Conservation (phyloP, 2,329 filamentous ascomycete species). For the Fusarium sp. region DNA sequence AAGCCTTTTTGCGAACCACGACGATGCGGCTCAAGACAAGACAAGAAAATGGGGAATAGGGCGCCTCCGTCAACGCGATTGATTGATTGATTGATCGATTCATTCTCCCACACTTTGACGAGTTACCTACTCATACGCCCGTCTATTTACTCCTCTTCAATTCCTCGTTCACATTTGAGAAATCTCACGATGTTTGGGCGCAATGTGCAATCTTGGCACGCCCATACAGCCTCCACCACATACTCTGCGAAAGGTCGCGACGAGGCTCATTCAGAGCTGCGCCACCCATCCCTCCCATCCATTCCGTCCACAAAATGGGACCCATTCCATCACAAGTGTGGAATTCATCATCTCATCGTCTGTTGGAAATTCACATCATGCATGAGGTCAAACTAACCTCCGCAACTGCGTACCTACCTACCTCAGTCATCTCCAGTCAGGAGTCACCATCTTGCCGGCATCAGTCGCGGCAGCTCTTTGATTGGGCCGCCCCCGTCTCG, state of each 20-base stretch:
- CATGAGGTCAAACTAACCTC: not conserved
- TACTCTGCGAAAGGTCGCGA: not conserved
- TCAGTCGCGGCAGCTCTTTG: not conserved
- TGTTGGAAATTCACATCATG: not conserved
- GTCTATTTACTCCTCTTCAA: not conserved
- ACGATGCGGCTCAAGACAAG: not conserved
- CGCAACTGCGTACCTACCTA: not conserved
- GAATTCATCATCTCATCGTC: not conserved
- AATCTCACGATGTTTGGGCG: not conserved
- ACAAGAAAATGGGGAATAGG: not conserved
- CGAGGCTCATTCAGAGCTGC: not conserved
- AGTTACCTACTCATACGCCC: not conserved
- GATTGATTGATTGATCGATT: not conserved
- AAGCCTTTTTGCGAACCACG: slow-evolving; percentile 1
- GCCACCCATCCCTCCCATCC: not conserved
- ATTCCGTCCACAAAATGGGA: not conserved
- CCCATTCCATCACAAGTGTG: not conserved
- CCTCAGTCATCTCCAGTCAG: not conserved
- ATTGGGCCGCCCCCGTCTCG: not conserved
- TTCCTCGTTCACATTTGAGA: not conserved
- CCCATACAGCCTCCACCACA: not conserved
- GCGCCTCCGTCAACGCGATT: not conserved
- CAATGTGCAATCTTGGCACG: not conserved
- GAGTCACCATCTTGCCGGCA: not conserved
- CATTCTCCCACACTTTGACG: not conserved